Base-by-base conservation (phyloP, 768 basidiomycete genomes). In the Tulasnella sp. region DNA sequence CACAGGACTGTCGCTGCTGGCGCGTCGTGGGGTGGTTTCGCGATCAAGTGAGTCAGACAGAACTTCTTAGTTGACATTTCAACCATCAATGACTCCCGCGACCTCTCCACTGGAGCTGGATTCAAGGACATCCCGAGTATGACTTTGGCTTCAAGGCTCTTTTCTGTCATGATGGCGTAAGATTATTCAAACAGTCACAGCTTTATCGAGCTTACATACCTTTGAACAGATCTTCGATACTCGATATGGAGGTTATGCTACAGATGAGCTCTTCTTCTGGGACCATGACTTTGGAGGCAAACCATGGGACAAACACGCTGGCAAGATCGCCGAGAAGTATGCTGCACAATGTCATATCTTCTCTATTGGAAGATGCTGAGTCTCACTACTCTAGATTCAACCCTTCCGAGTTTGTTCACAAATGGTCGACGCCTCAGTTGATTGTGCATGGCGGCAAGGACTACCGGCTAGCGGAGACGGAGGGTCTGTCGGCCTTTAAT, bases 81-180 rank as follows among this genome's bases (percentile, higher is more conserved):
- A 19, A 10, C 17, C 1, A 21, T 46, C 25, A 12, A 22, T 24
- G 4, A 12, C 48, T 19, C 21, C 48, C 19, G 48, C 4, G 5
- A 29, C 24, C 30, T 25, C 27, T 25, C 22, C 22, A 31, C 22
- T 53, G 15, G 51, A 94, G 92, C 69, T 96, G 90, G 90, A 92
- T 96, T 55, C 88, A 94, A 72, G 90, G 92, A 0, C 89, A 96
- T 67, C 87, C 88, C 9, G 91, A 94, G 65, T 89, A 76, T 63
- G 83, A 79, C 2, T 91, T 92, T 68, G 78, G 79, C 21, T 96
- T 98, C 77, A 96, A 93, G 73, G 90, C 91, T 3, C 75, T 97
- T 44, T 80, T 93, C 11, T 85, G 83, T 65, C 94, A 98, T 66
- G 94, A 99, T 67, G 94, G 94, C 8, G 87, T 92, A 68, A 49